These are phyloP conservation scores for Venturia asperata DNA, from an alignment of 2,329 filamentous ascomycete species.

Conservation along the genomic window DNA sequence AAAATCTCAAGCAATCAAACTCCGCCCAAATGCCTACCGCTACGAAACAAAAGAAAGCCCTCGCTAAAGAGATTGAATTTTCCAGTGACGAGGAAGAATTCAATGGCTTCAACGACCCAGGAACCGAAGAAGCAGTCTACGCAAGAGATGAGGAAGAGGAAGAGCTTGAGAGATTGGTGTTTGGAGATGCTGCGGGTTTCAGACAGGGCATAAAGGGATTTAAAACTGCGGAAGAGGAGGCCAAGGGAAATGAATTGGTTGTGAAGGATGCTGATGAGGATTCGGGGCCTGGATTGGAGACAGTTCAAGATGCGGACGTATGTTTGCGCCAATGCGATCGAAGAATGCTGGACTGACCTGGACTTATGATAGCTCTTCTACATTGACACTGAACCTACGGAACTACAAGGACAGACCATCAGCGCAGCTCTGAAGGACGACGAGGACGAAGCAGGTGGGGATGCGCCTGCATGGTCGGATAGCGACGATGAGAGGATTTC, in stretches of 20 bases:
- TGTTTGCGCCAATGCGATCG: slow-evolving; percentile 3
- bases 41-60: neutral
- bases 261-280: slow-evolving; percentile 41
- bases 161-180: slow-evolving; percentile 79
- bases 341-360: slow-evolving; percentile 3
- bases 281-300: slow-evolving; percentile 48
- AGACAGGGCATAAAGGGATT: slow-evolving; percentile 61
- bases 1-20: neutral
- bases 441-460: slow-evolving; percentile 33
- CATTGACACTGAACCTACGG: slow-evolving; percentile 59
- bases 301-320: slow-evolving; percentile 67
- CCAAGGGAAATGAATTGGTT: slow-evolving; percentile 27
- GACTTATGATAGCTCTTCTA: slow-evolving; percentile 58
- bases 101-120: slow-evolving; percentile 8
- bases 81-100: slow-evolving; percentile 12
- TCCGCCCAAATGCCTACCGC: slow-evolving; percentile 7
- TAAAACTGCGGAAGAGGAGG: slow-evolving; percentile 37
- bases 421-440: slow-evolving; percentile 37
- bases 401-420: slow-evolving; percentile 35
- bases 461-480: slow-evolving; percentile 74
- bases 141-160: slow-evolving; percentile 78
- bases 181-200: slow-evolving; percentile 82
- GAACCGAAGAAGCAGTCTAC: slow-evolving; percentile 23
- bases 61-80: neutral
- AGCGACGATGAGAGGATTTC: slow-evolving; percentile 88